Conservation (phyloP, 208 protist genomes). For the Naegleria lovaniensis region DNA sequence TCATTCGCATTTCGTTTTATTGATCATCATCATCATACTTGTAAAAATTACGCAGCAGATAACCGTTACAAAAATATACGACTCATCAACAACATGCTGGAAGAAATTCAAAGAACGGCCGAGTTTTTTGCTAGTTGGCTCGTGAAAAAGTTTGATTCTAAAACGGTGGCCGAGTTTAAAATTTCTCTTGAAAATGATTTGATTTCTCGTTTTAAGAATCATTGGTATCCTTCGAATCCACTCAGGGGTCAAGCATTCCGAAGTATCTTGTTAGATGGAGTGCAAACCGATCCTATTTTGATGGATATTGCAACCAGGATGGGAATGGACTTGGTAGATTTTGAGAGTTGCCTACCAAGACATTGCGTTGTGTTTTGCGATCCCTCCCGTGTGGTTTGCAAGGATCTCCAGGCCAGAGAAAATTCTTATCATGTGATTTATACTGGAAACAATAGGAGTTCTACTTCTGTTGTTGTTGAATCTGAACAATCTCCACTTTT, state of each 20-base stretch:
- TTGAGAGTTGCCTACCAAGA: slow-evolving; percentile 2
- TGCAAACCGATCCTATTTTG: slow-evolving; percentile 15
- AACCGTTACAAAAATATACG: no score
- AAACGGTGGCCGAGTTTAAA: not conserved
- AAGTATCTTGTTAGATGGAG: not conserved
- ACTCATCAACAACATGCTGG: not conserved
- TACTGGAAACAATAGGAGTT: not conserved
- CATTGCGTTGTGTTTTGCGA: not conserved
- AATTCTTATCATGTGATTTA: not conserved
- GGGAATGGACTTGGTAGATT: not conserved
- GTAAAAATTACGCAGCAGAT: no score
- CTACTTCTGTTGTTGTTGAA: not conserved
- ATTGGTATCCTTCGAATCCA: not conserved
- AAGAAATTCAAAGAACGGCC: not conserved
- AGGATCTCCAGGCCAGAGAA: not conserved
- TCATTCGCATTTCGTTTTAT: no score
- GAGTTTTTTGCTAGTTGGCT: not conserved
- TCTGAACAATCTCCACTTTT: not conserved
- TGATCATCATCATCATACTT: no score
- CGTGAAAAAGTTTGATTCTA: not conserved
- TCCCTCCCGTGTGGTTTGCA: not conserved
- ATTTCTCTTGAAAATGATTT: not conserved
- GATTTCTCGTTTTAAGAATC: not conserved
- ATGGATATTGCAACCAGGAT: not conserved
- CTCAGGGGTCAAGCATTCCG: not conserved